A percentile compares a stretch with the other conserved stretches of the same genome.
Evolutionary conservation across 805 yeast species (phyloP).

Genomic region (Metschnikowia matae): DNA sequence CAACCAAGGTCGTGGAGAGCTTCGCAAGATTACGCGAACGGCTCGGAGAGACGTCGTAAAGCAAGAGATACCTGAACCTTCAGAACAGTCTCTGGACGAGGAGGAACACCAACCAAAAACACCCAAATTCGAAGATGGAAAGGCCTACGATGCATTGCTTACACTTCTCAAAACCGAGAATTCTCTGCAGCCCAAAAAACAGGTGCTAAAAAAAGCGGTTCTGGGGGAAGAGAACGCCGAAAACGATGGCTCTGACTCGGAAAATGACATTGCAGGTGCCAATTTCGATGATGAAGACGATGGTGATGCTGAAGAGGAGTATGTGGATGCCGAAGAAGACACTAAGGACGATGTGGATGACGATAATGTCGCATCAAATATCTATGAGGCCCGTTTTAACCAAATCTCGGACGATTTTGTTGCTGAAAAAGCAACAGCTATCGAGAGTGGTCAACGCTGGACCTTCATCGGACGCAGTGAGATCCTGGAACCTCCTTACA

Average conservation of each 20-base stretch:
- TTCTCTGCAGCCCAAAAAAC: slow-evolving; percentile 17
- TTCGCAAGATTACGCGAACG: slow-evolving; percentile 58
- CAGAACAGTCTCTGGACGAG: slow-evolving; percentile 13
- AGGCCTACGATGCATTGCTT: slow-evolving; percentile 64
- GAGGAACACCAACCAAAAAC: slow-evolving; percentile 16
- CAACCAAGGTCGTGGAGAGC: slow-evolving; percentile 56
- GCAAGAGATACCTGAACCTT: slow-evolving; percentile 14
- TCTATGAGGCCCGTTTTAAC: slow-evolving; percentile 75
- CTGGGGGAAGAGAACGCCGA: slow-evolving; percentile 2
- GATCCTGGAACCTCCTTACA: slow-evolving; percentile 22
- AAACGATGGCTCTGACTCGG: slow-evolving; percentile 9
- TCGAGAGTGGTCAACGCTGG: slow-evolving; percentile 28
- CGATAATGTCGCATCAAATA: slow-evolving; percentile 45
- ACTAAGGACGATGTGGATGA: background rate
- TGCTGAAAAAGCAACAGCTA: slow-evolving; percentile 23
- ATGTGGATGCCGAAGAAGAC: slow-evolving; percentile 8
- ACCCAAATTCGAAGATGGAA: slow-evolving; percentile 24
- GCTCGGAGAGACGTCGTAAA: slow-evolving; percentile 32
- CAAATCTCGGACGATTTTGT: slow-evolving; percentile 38
- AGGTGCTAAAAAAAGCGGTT: slow-evolving; percentile 13
- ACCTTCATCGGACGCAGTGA: slow-evolving; percentile 15
- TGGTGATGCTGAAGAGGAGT: slow-evolving; percentile 9
- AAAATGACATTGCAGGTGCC: slow-evolving; percentile 26
- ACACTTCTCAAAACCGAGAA: slow-evolving; percentile 52
- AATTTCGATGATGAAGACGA: slow-evolving; percentile 20